Percentiles rank a stretch among this genome's conserved stretches.
phyloP scores from a whole-genome alignment of 1,139 yeast genomes.

The Candida mesenterica region DNA sequence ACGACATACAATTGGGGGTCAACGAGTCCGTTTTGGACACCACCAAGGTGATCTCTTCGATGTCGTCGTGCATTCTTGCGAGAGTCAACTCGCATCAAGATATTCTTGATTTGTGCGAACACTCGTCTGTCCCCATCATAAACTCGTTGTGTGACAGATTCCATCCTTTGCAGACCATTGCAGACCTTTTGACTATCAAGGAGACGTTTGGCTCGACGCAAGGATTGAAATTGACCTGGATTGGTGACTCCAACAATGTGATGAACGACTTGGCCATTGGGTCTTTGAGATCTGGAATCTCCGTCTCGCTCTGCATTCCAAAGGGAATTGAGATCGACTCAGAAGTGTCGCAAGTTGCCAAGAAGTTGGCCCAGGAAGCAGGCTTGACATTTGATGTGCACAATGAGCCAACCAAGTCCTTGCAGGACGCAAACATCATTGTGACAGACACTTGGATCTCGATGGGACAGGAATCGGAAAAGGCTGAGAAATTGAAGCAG shows the following conservation, averaged over 20 bases:
- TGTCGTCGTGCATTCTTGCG: conserved; percentile 96
- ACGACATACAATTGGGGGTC: conserved; percentile 93
- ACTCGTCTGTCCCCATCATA: conserved; percentile 85
- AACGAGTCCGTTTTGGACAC: conserved; percentile 90
- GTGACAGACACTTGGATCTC: conserved; percentile 99
- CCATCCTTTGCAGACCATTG: conserved; percentile 94
- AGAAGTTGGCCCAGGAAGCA: conserved; percentile 48
- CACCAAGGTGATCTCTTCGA: conserved; percentile 83
- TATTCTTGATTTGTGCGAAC: conserved; percentile 68
- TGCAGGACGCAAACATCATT: conserved; percentile 69
- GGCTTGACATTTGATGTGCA: conserved; percentile 61
- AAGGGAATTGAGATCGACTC: conserved; percentile 61
- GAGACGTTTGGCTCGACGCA: conserved; percentile 62
- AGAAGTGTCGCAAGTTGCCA: conserved; percentile 56
- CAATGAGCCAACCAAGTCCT: conserved; percentile 72
- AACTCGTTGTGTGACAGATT: conserved; percentile 89
- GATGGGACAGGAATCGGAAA: conserved; percentile 94
- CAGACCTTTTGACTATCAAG: conserved; percentile 83
- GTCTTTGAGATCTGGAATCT: conserved; percentile 78
- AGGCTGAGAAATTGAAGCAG: conserved; percentile 65
- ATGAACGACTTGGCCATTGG: conserved; percentile 94
- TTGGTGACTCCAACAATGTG: conserved; percentile 95
- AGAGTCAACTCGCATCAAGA: conserved; percentile 86
- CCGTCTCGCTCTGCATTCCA: conserved; percentile 84
- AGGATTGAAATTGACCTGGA: conserved; percentile 86